A percentile compares a stretch with the other conserved stretches of the same genome.
Conservation (phyloP, 257 asterid species). For the Jacaranda mimosifolia region DNA sequence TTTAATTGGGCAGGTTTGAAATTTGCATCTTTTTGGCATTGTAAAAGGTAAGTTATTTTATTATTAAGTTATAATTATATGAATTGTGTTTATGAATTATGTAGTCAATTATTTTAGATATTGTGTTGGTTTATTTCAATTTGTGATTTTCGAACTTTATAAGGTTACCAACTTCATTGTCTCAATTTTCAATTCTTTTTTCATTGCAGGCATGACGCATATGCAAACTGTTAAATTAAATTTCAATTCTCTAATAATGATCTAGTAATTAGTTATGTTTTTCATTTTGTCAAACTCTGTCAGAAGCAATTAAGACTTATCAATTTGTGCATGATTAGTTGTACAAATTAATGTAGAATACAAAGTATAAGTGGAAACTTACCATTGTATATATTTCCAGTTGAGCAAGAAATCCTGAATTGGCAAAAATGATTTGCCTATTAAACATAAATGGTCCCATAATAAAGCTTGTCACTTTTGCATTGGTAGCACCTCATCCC, state of each 20-base stretch:
- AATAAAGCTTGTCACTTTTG: conserved; percentile 59
- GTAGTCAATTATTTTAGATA: too few species aligned
- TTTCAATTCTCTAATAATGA: too few species aligned
- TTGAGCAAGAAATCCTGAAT: not conserved
- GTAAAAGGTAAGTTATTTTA: too few species aligned
- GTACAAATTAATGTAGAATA: not conserved
- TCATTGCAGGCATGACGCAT: too few species aligned
- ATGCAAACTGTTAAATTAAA: not conserved
- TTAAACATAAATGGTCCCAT: conserved; percentile 66
- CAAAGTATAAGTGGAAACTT: not conserved
- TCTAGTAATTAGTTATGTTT: not conserved
- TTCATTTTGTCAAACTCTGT: not conserved
- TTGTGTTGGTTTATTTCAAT: too few species aligned
- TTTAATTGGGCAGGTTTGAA: too few species aligned
- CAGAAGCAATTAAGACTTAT: not conserved
- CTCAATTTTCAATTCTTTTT: not conserved
- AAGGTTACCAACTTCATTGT: too few species aligned
- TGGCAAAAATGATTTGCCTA: conserved; percentile 46
- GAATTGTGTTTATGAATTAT: too few species aligned
- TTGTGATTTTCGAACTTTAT: too few species aligned
- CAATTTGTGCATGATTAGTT: not conserved
- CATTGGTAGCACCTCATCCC: conserved; percentile 51
- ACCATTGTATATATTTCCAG: not conserved
- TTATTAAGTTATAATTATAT: too few species aligned
- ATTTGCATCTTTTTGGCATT: too few species aligned